phyloP scores from a whole-genome alignment of 495 filamentous ascomycete species.

The Neurospora sp. region DNA sequence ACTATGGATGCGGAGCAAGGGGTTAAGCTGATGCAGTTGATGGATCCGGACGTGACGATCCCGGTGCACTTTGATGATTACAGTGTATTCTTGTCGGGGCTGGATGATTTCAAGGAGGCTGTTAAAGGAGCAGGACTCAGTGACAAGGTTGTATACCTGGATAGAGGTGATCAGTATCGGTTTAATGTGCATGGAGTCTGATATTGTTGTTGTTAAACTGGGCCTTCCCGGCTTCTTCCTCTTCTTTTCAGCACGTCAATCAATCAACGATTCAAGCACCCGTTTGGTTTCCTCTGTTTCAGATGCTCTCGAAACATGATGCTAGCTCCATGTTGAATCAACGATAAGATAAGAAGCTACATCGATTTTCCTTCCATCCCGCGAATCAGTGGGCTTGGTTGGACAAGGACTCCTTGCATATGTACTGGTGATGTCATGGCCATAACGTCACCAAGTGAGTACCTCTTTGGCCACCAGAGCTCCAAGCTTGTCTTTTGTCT shows the following conservation, averaged over 20 bases:
- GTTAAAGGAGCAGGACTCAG: constrained; percentile 41
- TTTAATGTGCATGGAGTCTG: constrained; percentile 34
- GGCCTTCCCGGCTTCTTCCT: too few species aligned
- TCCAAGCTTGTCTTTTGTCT: background rate
- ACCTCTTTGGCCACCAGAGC: background rate
- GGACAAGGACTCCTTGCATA: background rate
- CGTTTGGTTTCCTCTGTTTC: too few species aligned
- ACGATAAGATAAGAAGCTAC: background rate
- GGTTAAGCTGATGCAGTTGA: constrained; percentile 46
- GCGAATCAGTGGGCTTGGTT: background rate
- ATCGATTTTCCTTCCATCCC: background rate
- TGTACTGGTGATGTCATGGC: background rate
- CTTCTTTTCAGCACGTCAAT: too few species aligned
- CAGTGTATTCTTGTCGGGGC: constrained; percentile 46
- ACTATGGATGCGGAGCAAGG: constrained; percentile 64
- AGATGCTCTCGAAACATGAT: too few species aligned
- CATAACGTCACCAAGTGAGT: background rate
- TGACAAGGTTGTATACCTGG: constrained; percentile 50
- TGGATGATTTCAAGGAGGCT: constrained; percentile 50
- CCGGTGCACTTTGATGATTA: constrained; percentile 66
- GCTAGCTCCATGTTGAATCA: background rate
- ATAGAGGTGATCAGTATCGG: constrained; percentile 47
- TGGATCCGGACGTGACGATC: constrained; percentile 56
- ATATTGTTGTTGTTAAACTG: too few species aligned
- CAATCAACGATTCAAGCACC: too few species aligned